Evolutionary conservation across 2,329 filamentous ascomycete species (phyloP).

Genomic region (Trichoderma polysporum): DNA sequence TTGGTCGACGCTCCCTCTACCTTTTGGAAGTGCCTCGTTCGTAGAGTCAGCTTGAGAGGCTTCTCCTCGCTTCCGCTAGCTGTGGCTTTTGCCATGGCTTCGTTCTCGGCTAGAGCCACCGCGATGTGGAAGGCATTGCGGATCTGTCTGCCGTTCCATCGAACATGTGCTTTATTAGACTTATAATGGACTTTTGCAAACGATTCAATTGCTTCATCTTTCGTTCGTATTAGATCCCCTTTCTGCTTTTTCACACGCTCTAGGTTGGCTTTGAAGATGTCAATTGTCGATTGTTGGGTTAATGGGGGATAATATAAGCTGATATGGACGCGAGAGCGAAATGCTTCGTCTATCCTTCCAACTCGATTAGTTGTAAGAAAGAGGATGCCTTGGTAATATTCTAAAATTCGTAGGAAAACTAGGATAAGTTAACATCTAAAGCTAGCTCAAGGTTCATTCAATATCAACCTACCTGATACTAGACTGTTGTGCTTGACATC

Average conservation of each 20-base stretch:
- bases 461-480: too few relatives aligned
- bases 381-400: not conserved
- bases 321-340: not conserved
- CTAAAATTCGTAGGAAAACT: conserved; percentile 28
- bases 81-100: not conserved
- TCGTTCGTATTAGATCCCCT: too few relatives aligned
- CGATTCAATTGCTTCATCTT: conserved; percentile 17
- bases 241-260: conserved; percentile 26
- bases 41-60: too few relatives aligned
- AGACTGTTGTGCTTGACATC: too few relatives aligned
- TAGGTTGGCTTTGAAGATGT: not conserved
- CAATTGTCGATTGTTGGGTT: not conserved
- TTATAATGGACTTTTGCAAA: too few relatives aligned
- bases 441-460: not conserved
- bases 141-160: conserved; percentile 25
- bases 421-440: too few relatives aligned
- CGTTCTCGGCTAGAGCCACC: conserved; percentile 4
- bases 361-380: not conserved
- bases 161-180: not conserved
- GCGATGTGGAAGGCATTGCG: conserved; percentile 24
- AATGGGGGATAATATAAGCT: not conserved
- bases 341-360: not conserved
- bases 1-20: conserved; percentile 14
- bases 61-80: conserved; percentile 6
- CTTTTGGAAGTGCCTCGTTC: conserved; percentile 11